phyloP scores from a whole-genome alignment of 164 flowering plant genomes.

The Stephania cephalantha region DNA sequence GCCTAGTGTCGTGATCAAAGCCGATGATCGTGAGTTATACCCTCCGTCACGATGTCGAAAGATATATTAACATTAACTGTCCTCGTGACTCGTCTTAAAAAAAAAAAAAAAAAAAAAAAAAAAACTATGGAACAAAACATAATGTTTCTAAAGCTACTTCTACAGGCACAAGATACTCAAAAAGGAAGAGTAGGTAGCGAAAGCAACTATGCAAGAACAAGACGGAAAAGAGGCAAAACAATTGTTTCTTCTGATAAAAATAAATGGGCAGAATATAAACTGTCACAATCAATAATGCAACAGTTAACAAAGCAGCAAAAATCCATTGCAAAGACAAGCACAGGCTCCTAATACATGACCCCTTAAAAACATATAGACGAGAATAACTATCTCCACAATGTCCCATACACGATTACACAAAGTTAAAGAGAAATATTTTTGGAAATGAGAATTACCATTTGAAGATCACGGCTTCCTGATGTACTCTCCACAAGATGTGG shows the following conservation, averaged over 20 bases:
- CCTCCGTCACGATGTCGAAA: too few species aligned
- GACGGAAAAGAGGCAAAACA: background rate
- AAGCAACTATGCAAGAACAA: background rate
- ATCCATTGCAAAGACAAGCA: background rate
- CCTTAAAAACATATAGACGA: too few species aligned
- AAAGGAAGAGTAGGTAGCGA: background rate
- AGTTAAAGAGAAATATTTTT: background rate
- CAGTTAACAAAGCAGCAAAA: background rate
- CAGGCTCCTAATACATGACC: background rate
- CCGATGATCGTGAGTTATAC: too few species aligned
- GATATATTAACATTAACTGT: too few species aligned
- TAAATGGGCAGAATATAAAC: background rate
- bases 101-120: too few species aligned
- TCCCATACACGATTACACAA: background rate
- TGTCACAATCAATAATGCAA: background rate
- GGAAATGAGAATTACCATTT: slow-evolving; percentile 37
- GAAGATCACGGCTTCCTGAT: slow-evolving; percentile 75
- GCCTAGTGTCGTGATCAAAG: too few species aligned
- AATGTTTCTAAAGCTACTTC: background rate
- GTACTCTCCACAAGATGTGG: slow-evolving; percentile 67
- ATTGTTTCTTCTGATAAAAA: background rate
- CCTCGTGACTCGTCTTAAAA: too few species aligned
- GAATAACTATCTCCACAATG: background rate
- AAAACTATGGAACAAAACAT: background rate
- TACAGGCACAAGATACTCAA: background rate